phyloP scores from a whole-genome alignment of 78 protist species.

The Monocercomonoides exilis region DNA sequence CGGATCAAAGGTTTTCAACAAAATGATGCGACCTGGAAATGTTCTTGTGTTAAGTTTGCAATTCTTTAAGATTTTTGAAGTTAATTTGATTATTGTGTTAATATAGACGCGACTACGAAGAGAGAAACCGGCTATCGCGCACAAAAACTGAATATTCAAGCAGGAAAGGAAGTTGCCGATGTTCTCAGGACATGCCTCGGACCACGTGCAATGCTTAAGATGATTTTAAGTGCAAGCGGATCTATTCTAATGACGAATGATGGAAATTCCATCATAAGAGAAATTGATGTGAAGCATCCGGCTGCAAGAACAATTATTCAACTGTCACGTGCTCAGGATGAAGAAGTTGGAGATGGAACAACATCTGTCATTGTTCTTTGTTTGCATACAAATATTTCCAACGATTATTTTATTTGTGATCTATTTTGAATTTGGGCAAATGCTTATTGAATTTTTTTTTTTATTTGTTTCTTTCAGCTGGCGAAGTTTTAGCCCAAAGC shows the following conservation, averaged over 20 bases:
- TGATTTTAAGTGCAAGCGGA: constrained; percentile 95
- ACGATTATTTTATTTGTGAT: not conserved
- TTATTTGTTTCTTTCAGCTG: constrained; percentile 32
- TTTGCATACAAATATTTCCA: not conserved
- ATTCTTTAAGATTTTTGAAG: not conserved
- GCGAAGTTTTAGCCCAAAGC: constrained; percentile 72
- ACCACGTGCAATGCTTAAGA: constrained; percentile 94
- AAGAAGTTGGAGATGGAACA: constrained; percentile 97
- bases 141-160: constrained; percentile 76
- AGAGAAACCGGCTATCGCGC: constrained; percentile 82
- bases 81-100: not conserved
- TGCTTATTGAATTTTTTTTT: no score
- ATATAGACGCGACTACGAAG: constrained; percentile 57
- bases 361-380: constrained; percentile 88
- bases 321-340: constrained; percentile 88
- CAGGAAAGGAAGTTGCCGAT: constrained; percentile 87
- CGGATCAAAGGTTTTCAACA: no score
- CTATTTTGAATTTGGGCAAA: no score
- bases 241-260: constrained; percentile 87
- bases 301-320: constrained; percentile 92
- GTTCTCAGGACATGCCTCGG: constrained; percentile 89
- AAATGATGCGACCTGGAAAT: not conserved
- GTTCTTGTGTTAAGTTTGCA: not conserved
- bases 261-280: constrained; percentile 94
- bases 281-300: constrained; percentile 94